Evolutionary conservation across 345 rosid species (phyloP).

Genomic region (Acer negundo): DNA sequence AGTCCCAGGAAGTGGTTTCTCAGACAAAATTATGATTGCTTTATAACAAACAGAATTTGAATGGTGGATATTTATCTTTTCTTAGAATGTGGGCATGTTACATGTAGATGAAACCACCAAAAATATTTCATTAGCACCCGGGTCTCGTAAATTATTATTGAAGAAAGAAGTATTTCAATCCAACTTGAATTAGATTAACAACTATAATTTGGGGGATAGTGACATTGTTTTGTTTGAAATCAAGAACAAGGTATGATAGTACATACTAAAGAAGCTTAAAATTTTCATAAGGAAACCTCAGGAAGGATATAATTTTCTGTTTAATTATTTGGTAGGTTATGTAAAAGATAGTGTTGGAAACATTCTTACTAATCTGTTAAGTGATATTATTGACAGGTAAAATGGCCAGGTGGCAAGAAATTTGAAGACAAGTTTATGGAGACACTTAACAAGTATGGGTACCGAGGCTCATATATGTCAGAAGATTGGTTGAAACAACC

Average conservation of each 20-base stretch:
- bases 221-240: not conserved
- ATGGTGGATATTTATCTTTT: not conserved
- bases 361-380: conserved; percentile 19
- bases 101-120: not conserved
- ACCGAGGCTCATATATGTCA: conserved; percentile 80
- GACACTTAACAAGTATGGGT: conserved; percentile 77
- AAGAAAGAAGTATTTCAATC: not conserved
- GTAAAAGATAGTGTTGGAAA: not conserved
- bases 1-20: not conserved
- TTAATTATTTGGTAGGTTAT: too few species aligned
- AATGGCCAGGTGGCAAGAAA: conserved; percentile 74
- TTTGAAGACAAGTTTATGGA: conserved; percentile 77
- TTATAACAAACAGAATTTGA: not conserved
- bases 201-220: not conserved
- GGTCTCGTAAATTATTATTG: not conserved
- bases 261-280: not conserved
- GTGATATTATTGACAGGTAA: conserved; percentile 51
- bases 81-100: not conserved
- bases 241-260: not conserved
- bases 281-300: not conserved
- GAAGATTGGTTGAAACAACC: conserved; percentile 83
- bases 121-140: not conserved
- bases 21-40: not conserved
- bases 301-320: too few species aligned
- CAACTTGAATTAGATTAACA: not conserved